These are phyloP conservation scores for Acidiella bohemica DNA, from an alignment of 495 filamentous ascomycete genomes.

Conservation along the genomic window DNA sequence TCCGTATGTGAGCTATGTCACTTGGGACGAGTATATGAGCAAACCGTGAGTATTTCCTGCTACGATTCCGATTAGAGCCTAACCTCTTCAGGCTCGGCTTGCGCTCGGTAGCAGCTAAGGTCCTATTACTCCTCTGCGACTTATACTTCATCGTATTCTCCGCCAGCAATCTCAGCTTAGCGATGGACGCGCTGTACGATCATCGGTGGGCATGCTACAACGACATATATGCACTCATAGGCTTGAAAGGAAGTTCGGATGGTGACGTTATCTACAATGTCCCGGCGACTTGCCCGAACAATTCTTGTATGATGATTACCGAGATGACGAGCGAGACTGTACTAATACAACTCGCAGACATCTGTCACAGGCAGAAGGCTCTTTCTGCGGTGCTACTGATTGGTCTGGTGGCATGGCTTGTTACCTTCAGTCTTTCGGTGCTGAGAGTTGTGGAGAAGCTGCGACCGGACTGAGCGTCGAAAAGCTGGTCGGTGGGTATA, in stretches of 20 bases:
- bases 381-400: slow-evolving; percentile 70
- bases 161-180: slow-evolving; percentile 76
- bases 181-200: slow-evolving; percentile 71
- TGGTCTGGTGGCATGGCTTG: slow-evolving; percentile 74
- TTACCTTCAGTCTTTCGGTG: slow-evolving; percentile 48
- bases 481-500: too few relatives aligned
- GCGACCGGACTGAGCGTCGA: slow-evolving; percentile 18
- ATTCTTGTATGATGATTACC: slow-evolving; percentile 11
- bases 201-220: slow-evolving; percentile 47
- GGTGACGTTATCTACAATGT: slow-evolving; percentile 24
- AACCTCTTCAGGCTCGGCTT: slow-evolving; percentile 45
- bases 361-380: slow-evolving; percentile 60
- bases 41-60: slow-evolving; percentile 43
- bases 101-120: slow-evolving; percentile 67
- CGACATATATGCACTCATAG: slow-evolving; percentile 19
- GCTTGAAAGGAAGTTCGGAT: too few relatives aligned
- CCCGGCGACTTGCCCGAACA: slow-evolving; percentile 10
- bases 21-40: slow-evolving; percentile 88
- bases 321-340: slow-evolving; percentile 28
- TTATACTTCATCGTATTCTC: slow-evolving; percentile 94
- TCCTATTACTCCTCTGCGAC: slow-evolving; percentile 77
- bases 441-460: slow-evolving; percentile 22
- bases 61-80: neutral
- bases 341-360: slow-evolving; percentile 19
- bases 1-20: slow-evolving; percentile 83